Evolutionary conservation across 345 rosid species (phyloP), one percentile per base, ranked within the genome.

Genomic region (Brassica napus): DNA sequence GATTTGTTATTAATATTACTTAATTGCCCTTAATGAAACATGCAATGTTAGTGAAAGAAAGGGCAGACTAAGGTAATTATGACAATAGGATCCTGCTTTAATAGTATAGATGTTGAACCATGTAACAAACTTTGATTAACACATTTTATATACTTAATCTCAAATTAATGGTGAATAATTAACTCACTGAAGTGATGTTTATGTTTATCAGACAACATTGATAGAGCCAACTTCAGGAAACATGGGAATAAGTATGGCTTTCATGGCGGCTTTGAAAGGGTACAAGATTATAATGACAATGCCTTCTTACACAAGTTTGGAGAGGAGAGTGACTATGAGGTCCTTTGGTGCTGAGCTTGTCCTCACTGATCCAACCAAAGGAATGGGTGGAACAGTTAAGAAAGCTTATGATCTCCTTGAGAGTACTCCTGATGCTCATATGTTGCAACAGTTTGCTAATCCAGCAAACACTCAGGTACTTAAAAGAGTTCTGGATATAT

Each of bases 231-330:
- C 99, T 4, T 93, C 99, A 0, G 99, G 99, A 49, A 95, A 93
- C 78, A 95, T 91, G 98, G 98, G 98, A 65, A 95, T 93, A 54
- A 95, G 98, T 78, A 76, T 93, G 98, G 97, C 99, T 6, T 95
- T 95, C 63, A 90, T 95, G 16, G 99, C 99, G 2, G 92, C 98
- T 61, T 39, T 93, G 85, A 91, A 86, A 89, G 99, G 99, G 6
- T 95, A 95, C 74, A 91, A 82, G 82, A 93, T 91, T 87, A 82
- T 89, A 68, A 87, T 95, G 47, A 93, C 99, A 4, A 95, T 95
- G 99, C 99, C 99, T 12, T 95, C 99, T 31, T 95, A 93, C 84
- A 95, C 98, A 7, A 93, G 98, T 78, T 81, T 95, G 88, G 98
- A 95, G 86, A 90, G 99, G 77, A 91, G 99, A 78, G 97, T 95